Evolutionary conservation across 164 flowering plant species (phyloP), one percentile per base, ranked within the genome.

Genomic region (Stephania yunnanensis): DNA sequence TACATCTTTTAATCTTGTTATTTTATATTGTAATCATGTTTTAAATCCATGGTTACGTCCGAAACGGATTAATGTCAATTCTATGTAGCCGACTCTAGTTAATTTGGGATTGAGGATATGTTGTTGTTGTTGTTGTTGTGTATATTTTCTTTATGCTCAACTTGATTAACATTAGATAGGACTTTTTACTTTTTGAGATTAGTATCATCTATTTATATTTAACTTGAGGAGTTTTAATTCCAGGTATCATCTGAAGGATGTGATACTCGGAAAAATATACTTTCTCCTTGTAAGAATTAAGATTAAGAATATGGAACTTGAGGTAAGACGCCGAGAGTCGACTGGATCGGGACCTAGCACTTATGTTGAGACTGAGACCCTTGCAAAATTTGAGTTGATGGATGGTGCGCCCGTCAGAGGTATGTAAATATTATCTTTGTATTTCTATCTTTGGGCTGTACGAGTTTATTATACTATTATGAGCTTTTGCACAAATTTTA

Each of bases 361-460:
- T 30, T 96, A 91, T 84, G 97, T 94, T 71, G 98, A 94, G 87
- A 94, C 98, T 25, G 96, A 90, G 81, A 94, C 98, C 22, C 89
- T 94, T 48, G 98, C 98, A 46, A 94, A 94, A 76, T 94, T 86
- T 77, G 98, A 92, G 78, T 84, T 94, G 85, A 94, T 94, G 98
- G 98, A 94, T 85, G 98, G 98, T 77, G 97, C 97, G 80, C 98
- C 98, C 10, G 97, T 94, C 36, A 86, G 98, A 92, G 98, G 98
- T 94, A 88, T 65, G 70, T 72, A 17, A 44, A 46, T 64, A 7
- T 61, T 36, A 20, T 61, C 22, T 29, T 30, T 46, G 61, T n/a
- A 19, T 70, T 7, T n/a, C 15, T 45, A 36, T 6, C 50, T 70
- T 70, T 30, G 17, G 36, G 45, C 6, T 17, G 44, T 68, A 31